A percentile compares a stretch with the other conserved stretches of the same genome.
These are phyloP conservation scores for Penstemon barbatus DNA, from an alignment of 257 asterid species.

Conservation along the genomic window DNA sequence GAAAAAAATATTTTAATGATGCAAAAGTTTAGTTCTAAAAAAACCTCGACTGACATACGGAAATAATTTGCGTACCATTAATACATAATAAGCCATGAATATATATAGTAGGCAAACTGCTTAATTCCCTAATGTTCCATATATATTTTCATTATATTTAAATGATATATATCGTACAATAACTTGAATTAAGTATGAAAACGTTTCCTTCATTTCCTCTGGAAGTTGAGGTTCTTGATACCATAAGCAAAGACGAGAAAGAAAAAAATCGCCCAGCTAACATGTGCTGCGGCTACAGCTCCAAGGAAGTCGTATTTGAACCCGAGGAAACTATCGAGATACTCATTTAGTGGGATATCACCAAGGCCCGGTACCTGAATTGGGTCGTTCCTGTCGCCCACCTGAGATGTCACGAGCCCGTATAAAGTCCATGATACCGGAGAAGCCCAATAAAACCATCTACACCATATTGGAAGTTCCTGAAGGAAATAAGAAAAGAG, in stretches of 20 bases:
- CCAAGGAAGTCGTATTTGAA: slow-evolving; percentile 68
- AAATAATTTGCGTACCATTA: too few species aligned
- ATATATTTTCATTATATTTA: too few species aligned
- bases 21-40: too few species aligned
- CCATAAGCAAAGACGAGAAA: slow-evolving; percentile 63
- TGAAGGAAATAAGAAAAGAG: slow-evolving; percentile 25
- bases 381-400: slow-evolving; percentile 41
- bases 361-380: slow-evolving; percentile 50
- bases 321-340: slow-evolving; percentile 49
- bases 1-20: too few species aligned
- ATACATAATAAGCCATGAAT: too few species aligned
- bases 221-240: slow-evolving; percentile 77
- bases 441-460: slow-evolving; percentile 91
- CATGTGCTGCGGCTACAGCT: slow-evolving; percentile 64
- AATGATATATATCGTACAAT: too few species aligned
- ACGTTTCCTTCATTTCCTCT: slow-evolving; percentile 46
- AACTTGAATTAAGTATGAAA: too few species aligned
- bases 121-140: too few species aligned
- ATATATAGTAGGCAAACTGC: too few species aligned
- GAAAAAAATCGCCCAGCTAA: slow-evolving; percentile 67
- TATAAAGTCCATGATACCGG: slow-evolving; percentile 85
- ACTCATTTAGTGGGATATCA: slow-evolving; percentile 37
- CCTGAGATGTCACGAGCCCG: slow-evolving; percentile 74
- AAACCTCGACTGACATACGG: too few species aligned
- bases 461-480: slow-evolving; percentile 92